Percentiles rank a stretch among this genome's conserved stretches.
These are phyloP conservation scores for Emergomyces orientalis DNA, from an alignment of 2,329 filamentous ascomycete species.

Conservation along the genomic window DNA sequence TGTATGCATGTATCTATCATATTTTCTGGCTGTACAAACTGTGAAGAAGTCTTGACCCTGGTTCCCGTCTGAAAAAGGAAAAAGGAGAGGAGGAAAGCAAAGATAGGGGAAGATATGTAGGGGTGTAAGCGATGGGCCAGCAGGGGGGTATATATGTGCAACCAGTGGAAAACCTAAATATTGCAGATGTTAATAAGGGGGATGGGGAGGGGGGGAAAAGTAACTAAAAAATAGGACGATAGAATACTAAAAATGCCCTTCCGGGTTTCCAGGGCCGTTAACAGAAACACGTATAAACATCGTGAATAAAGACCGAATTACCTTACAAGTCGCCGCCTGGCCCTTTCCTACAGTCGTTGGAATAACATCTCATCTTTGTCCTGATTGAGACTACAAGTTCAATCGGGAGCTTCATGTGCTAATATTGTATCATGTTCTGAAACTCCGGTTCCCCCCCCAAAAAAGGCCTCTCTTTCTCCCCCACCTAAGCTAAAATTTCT, in stretches of 20 bases:
- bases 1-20: not conserved
- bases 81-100: too few relatives aligned
- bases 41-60: too few relatives aligned
- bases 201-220: not conserved
- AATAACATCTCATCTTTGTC: not conserved
- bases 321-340: not conserved
- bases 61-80: not conserved
- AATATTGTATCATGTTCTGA: not conserved
- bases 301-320: not conserved
- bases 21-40: not conserved
- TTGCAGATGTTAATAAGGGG: not conserved
- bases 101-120: not conserved
- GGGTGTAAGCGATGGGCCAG: not conserved
- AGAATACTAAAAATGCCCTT: not conserved
- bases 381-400: not conserved
- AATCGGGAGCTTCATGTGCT: not conserved
- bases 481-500: constrained; percentile 30
- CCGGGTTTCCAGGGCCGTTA: not conserved
- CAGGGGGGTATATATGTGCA: not conserved
- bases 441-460: not conserved
- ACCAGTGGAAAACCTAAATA: not conserved
- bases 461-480: not conserved
- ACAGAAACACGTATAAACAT: not conserved
- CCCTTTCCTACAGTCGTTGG: not conserved
- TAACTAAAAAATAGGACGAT: not conserved